These are phyloP conservation scores for Ustilago vetiveriae DNA, from an alignment of 1,284 basidiomycete species.

Conservation along the genomic window DNA sequence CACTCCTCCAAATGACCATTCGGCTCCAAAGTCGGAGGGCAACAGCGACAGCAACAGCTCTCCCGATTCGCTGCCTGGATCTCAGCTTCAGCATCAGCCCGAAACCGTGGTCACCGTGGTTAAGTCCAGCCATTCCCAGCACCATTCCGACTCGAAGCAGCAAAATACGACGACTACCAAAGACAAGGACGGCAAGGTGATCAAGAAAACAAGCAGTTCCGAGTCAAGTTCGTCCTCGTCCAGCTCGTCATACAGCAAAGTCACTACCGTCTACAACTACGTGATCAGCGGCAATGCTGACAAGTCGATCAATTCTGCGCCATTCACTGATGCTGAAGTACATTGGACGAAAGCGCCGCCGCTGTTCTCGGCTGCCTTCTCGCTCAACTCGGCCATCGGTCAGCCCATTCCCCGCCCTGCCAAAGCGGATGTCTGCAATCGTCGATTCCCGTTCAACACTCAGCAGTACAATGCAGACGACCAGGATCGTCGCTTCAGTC, in stretches of 20 bases:
- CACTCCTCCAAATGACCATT: background rate
- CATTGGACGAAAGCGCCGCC: constrained; percentile 28
- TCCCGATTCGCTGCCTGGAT: background rate
- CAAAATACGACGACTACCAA: background rate
- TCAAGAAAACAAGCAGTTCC: background rate
- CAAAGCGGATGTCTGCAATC: constrained; percentile 28
- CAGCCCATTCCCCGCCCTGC: constrained; percentile 32
- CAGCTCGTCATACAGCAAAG: constrained; percentile 18
- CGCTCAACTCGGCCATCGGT: constrained; percentile 5
- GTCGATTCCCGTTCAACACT: constrained; percentile 26
- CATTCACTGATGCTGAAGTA: constrained; percentile 22
- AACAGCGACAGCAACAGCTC: background rate
- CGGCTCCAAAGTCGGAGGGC: background rate
- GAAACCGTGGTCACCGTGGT: background rate
- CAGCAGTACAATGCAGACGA: constrained; percentile 14
- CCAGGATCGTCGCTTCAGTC: constrained; percentile 19
- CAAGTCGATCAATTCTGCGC: constrained; percentile 14
- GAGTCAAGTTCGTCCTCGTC: constrained; percentile 8
- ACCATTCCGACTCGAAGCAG: background rate
- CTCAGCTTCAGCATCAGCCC: too few species aligned
- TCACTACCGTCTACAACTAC: constrained; percentile 23
- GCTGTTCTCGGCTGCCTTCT: background rate
- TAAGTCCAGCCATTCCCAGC: constrained; percentile 3
- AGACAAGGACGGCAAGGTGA: constrained; percentile 6
- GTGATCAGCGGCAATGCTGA: constrained; percentile 23